These are phyloP conservation scores for Lophium mytilinum DNA, from an alignment of 495 filamentous ascomycete species.

Conservation along the genomic window DNA sequence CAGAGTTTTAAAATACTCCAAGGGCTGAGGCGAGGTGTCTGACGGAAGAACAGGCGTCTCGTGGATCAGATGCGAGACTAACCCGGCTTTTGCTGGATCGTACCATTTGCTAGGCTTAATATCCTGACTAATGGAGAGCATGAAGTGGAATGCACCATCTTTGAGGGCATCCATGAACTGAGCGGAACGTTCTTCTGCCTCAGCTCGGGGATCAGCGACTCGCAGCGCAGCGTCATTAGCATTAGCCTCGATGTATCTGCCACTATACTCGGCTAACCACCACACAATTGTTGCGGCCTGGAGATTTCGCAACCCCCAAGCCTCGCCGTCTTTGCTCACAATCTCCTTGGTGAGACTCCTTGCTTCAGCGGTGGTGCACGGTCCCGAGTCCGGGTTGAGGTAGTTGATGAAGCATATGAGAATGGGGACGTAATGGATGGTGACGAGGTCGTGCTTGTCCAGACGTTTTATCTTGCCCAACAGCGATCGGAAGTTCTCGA, in stretches of 20 bases:
- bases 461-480: constrained; percentile 54
- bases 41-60: constrained; percentile 58
- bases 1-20: constrained; percentile 53
- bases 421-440: constrained; percentile 74
- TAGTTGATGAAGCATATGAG: constrained; percentile 34
- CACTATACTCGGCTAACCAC: constrained; percentile 91
- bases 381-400: constrained; percentile 3
- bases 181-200: constrained; percentile 59
- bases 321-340: constrained; percentile 52
- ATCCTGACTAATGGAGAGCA: constrained; percentile 74
- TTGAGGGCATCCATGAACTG: constrained; percentile 70
- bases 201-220: constrained; percentile 52
- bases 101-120: constrained; percentile 68
- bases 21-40: constrained; percentile 51
- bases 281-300: constrained; percentile 65
- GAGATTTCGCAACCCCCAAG: constrained; percentile 62
- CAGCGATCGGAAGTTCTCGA: constrained; percentile 65
- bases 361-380: constrained; percentile 51
- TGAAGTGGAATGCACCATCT: constrained; percentile 86
- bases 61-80: constrained; percentile 69
- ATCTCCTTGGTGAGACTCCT: constrained; percentile 60
- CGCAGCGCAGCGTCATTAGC: constrained; percentile 41
- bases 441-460: constrained; percentile 61
- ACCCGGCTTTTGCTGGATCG: constrained; percentile 64
- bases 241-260: constrained; percentile 69